Base-by-base conservation (phyloP, 495 filamentous ascomycete genomes). In the Clohesyomyces aquaticus region DNA sequence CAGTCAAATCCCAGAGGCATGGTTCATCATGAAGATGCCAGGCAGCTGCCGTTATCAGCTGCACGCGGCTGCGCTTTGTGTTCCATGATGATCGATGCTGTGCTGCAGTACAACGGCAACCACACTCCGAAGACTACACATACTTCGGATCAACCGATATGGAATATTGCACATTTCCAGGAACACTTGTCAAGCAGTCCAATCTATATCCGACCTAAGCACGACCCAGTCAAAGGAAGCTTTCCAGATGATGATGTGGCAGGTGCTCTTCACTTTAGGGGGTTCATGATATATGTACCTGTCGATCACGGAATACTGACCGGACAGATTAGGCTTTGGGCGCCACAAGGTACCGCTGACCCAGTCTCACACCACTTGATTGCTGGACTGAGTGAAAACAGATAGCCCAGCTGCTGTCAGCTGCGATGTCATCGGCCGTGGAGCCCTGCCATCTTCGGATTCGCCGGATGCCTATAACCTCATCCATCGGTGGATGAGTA, bases 381-480 rank as follows among this genome's bases (percentile, higher is more conserved):
- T 32, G 38, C 46, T 56, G 46, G 28, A 42, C 59, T 61, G 46
- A 67, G 55, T 25, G 3, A 23, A 52, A 26, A 25, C 58, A 68
- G 60, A 35, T n/a, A 63, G 47, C 48, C 35, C 59, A 41, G 65
- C 60, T n/a, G 65, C 65, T 22, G 22, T 68, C 38, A 63, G 65
- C 60, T 68, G 65, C 29, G 55, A 60, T 25, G 48, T 68, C 42
- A 56, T 48, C 19, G 65, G 48, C 49, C 35, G 55, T 14, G 47
- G 46, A 35, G 14, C 65, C 29, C 26, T 63, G 38, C 43, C 59
- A 55, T 48, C 60, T 9, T 68, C 65, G 35, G 60, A 63, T 48
- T 68, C 56, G 50, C 65, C 65, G 47, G 59, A 57, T 27, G 65
- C 65, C n/a, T 67, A 58, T 38, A 12, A 48, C 3, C 63, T 66